Conservation (phyloP, 345 rosid genomes). For the Bretschneidera sinensis region DNA sequence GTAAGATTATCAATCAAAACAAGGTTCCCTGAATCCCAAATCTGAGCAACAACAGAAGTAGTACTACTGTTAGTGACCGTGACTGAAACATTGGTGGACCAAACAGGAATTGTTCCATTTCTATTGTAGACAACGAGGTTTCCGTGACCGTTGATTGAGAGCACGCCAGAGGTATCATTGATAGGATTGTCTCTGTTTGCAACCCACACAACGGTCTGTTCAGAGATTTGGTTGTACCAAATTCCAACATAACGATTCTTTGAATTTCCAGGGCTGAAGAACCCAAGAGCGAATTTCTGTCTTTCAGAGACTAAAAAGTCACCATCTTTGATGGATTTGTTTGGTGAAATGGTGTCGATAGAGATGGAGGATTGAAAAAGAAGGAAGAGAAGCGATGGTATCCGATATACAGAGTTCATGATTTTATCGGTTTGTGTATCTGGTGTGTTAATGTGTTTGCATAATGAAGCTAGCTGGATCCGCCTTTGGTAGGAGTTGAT, state of each 20-base stretch:
- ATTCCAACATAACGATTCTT: constrained; percentile 60
- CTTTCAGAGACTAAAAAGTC: constrained; percentile 36
- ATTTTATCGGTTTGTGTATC: not conserved
- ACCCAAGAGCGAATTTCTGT: constrained; percentile 53
- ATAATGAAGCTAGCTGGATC: no score
- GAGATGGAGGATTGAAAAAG: constrained; percentile 20
- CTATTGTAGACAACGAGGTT: constrained; percentile 31
- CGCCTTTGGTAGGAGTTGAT: no score
- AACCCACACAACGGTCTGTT: constrained; percentile 62
- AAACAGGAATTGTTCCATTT: constrained; percentile 32
- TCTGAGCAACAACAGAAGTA: constrained; percentile 35
- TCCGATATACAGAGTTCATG: constrained; percentile 10
- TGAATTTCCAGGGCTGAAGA: constrained; percentile 51
- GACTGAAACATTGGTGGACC: constrained; percentile 45
- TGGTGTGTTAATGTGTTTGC: no score
- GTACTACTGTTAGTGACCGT: not conserved
- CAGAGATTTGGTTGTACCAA: constrained; percentile 55
- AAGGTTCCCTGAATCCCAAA: constrained; percentile 64
- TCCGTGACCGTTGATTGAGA: constrained; percentile 37
- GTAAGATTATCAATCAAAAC: constrained; percentile 33
- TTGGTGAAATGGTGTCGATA: constrained; percentile 24
- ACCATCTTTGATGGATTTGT: constrained; percentile 39
- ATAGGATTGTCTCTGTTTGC: constrained; percentile 66
- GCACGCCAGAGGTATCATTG: constrained; percentile 32
- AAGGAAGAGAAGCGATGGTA: constrained; percentile 12